Evolutionary conservation across 75 land plant genomes (phyloP).

Genomic region (Larix kaempferi): DNA sequence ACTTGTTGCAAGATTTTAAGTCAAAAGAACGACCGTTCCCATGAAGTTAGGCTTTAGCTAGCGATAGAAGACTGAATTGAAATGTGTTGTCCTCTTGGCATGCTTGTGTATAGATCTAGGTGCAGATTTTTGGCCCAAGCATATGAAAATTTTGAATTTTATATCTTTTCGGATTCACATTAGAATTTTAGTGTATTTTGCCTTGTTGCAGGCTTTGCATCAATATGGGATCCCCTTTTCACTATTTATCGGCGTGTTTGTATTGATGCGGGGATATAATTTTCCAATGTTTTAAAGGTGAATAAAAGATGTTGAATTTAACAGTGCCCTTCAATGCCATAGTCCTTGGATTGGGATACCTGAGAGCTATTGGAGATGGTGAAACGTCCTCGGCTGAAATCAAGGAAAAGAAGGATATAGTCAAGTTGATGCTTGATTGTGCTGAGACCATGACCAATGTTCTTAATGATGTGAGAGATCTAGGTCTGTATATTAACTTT

Average conservation of each 20-base stretch:
- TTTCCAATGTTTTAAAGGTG: not conserved
- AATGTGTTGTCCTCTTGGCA: too few species aligned
- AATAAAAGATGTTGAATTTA: not conserved
- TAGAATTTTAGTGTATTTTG: not conserved
- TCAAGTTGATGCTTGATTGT: slow-evolving; percentile 48
- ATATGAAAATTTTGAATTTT: too few species aligned
- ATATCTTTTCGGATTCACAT: not conserved
- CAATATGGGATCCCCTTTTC: not conserved
- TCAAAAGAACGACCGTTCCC: too few species aligned
- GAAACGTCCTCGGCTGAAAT: slow-evolving; percentile 12
- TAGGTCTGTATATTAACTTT: slow-evolving; percentile 23
- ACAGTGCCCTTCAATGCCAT: slow-evolving; percentile 50
- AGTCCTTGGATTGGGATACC: slow-evolving; percentile 41
- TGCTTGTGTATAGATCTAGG: too few species aligned
- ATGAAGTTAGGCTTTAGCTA: too few species aligned
- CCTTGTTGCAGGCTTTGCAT: not conserved
- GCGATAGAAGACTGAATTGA: too few species aligned
- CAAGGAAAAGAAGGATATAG: slow-evolving; percentile 26
- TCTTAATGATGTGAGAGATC: slow-evolving; percentile 43
- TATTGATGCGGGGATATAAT: not conserved
- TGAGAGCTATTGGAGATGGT: slow-evolving; percentile 21
- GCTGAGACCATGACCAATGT: slow-evolving; percentile 49
- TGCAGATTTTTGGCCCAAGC: too few species aligned
- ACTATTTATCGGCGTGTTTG: not conserved
- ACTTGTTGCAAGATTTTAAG: too few species aligned